Evolutionary conservation across 176 grass and related monocot genomes (phyloP).

Genomic region (Rhipidocladum racemiflorum): DNA sequence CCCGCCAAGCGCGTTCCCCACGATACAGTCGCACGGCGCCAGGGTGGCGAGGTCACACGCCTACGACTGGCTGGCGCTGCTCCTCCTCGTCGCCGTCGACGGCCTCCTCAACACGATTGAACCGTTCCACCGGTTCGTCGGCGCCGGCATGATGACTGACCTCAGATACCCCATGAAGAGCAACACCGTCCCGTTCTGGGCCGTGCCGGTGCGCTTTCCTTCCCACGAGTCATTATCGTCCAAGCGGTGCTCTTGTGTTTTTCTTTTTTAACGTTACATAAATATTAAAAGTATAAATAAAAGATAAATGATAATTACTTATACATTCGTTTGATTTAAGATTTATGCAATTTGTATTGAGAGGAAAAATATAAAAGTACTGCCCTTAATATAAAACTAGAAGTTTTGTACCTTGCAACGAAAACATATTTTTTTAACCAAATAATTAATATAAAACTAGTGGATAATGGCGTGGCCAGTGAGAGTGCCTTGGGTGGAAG

Average conservation of each 20-base stretch:
- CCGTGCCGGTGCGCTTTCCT: slow-evolving; percentile 32
- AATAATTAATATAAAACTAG: too few relatives aligned
- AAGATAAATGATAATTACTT: too few relatives aligned
- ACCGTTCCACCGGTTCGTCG: slow-evolving; percentile 79
- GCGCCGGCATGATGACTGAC: slow-evolving; percentile 62
- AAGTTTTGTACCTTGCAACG: too few relatives aligned
- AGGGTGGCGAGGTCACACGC: slow-evolving; percentile 35
- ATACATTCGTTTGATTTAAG: too few relatives aligned
- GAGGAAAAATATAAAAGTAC: too few relatives aligned
- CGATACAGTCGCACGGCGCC: slow-evolving; percentile 25
- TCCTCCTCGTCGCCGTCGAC: slow-evolving; percentile 30
- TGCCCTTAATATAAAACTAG: too few relatives aligned
- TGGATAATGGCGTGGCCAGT: too few relatives aligned
- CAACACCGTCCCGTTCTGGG: slow-evolving; percentile 77
- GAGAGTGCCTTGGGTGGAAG: too few relatives aligned
- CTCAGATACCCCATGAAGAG: slow-evolving; percentile 61
- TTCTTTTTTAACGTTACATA: too few relatives aligned
- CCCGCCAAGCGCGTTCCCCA: neutral
- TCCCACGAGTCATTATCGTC: neutral
- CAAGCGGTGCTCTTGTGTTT: neutral
- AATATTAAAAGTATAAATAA: too few relatives aligned
- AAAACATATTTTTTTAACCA: too few relatives aligned
- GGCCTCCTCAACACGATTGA: slow-evolving; percentile 61
- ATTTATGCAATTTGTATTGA: too few relatives aligned
- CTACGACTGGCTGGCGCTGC: slow-evolving; percentile 59